Evolutionary conservation across 768 basidiomycete species (phyloP).

Genomic region (Rhodosporidiobolus sp.): DNA sequence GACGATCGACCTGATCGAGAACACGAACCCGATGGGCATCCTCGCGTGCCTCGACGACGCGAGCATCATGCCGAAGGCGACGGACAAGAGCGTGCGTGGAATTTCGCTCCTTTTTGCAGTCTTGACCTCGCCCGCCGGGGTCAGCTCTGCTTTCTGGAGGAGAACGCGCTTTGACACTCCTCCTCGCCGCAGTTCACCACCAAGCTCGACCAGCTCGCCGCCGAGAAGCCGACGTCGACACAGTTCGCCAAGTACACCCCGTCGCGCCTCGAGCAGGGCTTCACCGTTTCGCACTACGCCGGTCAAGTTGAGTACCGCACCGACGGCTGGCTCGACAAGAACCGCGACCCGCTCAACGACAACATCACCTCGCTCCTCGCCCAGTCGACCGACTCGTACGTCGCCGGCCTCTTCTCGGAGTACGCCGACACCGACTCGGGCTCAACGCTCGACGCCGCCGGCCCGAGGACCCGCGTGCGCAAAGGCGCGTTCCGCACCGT

Average conservation of each 20-base stretch:
- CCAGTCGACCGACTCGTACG: slow-evolving; percentile 73
- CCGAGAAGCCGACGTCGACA: slow-evolving; percentile 47
- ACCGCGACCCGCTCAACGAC: slow-evolving; percentile 97
- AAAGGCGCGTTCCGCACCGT: slow-evolving; percentile 97
- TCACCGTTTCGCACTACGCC: slow-evolving; percentile 92
- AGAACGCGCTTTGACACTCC: too few relatives aligned
- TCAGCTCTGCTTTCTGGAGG: not conserved
- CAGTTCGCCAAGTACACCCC: slow-evolving; percentile 73
- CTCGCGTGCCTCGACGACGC: slow-evolving; percentile 93
- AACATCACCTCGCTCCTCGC: slow-evolving; percentile 86
- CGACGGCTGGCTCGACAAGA: slow-evolving; percentile 97
- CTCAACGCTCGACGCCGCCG: slow-evolving; percentile 37
- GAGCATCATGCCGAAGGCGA: slow-evolving; percentile 99
- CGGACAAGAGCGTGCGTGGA: slow-evolving; percentile 85
- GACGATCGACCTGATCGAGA: slow-evolving; percentile 96
- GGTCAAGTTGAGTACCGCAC: slow-evolving; percentile 95
- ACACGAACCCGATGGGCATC: slow-evolving; percentile 74
- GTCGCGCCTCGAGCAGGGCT: slow-evolving; percentile 85
- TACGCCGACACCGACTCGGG: slow-evolving; percentile 57
- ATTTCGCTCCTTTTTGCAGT: too few relatives aligned
- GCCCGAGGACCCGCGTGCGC: slow-evolving; percentile 66
- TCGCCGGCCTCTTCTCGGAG: slow-evolving; percentile 79
- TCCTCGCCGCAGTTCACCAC: slow-evolving; percentile 30
- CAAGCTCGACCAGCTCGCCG: slow-evolving; percentile 33
- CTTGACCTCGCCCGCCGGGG: not conserved